Conservation (phyloP, 2,329 filamentous ascomycete genomes). For the Ceratocystis papillata region DNA sequence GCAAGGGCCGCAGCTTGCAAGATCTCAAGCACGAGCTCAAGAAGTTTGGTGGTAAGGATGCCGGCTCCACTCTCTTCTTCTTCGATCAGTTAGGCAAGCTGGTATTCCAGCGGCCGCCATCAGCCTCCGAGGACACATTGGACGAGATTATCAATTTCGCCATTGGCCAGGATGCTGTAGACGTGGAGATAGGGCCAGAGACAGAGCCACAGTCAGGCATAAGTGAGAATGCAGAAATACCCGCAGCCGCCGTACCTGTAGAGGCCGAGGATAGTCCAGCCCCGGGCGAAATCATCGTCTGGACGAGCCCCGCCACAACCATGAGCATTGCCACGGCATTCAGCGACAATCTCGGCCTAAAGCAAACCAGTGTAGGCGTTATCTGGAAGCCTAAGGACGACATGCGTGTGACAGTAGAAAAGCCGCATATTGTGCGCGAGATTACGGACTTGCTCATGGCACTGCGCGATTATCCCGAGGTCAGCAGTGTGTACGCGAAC, state of each 20-base stretch:
- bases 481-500: conserved; percentile 69
- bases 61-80: conserved; percentile 63
- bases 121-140: conserved; percentile 9
- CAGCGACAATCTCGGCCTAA: conserved; percentile 42
- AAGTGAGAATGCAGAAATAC: neutral
- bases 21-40: conserved; percentile 65
- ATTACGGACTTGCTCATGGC: conserved; percentile 48
- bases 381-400: conserved; percentile 70
- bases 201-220: neutral
- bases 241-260: neutral
- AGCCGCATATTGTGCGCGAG: conserved; percentile 41
- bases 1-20: conserved; percentile 59
- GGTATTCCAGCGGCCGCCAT: conserved; percentile 45
- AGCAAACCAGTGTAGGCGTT: conserved; percentile 60
- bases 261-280: conserved; percentile 1
- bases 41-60: conserved; percentile 55
- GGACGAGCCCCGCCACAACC: conserved; percentile 22
- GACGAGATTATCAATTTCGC: conserved; percentile 23
- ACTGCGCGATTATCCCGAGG: conserved; percentile 52
- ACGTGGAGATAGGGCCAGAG: conserved; percentile 22
- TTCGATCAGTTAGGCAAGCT: conserved; percentile 73
- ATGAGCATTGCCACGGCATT: conserved; percentile 23
- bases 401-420: conserved; percentile 51
- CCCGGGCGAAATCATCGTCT: conserved; percentile 22
- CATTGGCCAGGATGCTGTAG: conserved; percentile 21